Base-by-base conservation (phyloP, 1,139 yeast genomes). In the Ogataea hybrid region DNA sequence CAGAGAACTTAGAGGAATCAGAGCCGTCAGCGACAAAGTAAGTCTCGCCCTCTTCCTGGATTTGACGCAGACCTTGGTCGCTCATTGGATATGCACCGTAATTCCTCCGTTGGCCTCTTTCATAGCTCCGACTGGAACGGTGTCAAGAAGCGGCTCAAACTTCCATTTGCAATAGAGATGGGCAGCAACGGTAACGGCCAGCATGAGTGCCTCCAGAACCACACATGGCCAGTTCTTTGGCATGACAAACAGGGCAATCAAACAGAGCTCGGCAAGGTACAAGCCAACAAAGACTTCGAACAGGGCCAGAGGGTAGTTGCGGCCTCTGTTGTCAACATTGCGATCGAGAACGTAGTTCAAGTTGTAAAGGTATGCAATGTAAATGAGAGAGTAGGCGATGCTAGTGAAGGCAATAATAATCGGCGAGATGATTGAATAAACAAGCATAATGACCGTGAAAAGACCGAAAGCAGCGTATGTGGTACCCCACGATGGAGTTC, bases 201-300 rank as follows among this genome's bases (percentile, higher is more conserved):
- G 57, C 42, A 81, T 69, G 44, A 87, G 72, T 7, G 77, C 83
- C 63, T 85, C 88, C 41, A 92, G 67, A 12, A 77, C 90, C 51
- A 90, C 75, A 36, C 96, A 95, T 30, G 96, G 97, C 96, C 96
- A 90, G 44, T 95, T 86, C 71, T 88, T 87, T 50, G 95, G 94
- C 57, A 89, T 88, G 21, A 81, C 87, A 61, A 89, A 88, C 50
- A 92, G 70, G 43, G 95, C 97, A 51, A 90, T 67, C 58, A 92
- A 60, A 68, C 96, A 87, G 25, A 89, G 64, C 64, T 92, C 92
- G 16, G 94, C 95, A 51, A 92, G 65, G 63, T 92, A 92, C 35
- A 92, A 65, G 44, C 97, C 97, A 31, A 85, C 82, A 59, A 92
- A 80, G 0, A 92, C 81, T 66, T 92, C 96, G 65, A 82, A 84